Evolutionary conservation across 2,329 filamentous ascomycete genomes (phyloP), one percentile per base, ranked within the genome.

Genomic region (Stromatinia cepivora): DNA sequence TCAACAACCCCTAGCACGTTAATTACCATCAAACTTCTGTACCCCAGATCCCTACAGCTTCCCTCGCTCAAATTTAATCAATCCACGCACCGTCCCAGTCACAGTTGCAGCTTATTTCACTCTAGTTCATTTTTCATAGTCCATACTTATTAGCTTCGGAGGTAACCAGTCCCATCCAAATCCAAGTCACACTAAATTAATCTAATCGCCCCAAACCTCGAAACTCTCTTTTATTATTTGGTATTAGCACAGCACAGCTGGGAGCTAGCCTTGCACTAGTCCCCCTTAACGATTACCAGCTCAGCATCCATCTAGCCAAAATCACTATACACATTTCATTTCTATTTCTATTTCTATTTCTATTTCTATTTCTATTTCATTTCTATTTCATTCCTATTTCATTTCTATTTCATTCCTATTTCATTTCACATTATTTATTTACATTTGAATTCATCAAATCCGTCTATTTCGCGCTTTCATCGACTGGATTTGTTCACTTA

Each of bases 11-110:
- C n/a, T 52, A 42, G 10, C 15, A 42, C 20, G 6, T 25, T n/a
- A 67, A 50, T 15, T n/a, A 53, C 15, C n/a, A 63, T 63, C n/a
- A 36, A 36, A 59, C 31, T 11, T 25, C 17, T 25, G 28, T 4
- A 68, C 25, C 58, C 57, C 48, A n/a, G 64, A 68, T 54, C 57
- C 66, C 31, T 53, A 63, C 50, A 28, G 15, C 28, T 45, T 54
- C 45, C 45, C n/a, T 68, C 25, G 64, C 52, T 48, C 53, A 39
- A 25, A 46, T 39, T 31, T 17, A 46, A 54, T 46, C 46, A 46
- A 50, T 66, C 52, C 39, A 45, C 52, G 53, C 63, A 57, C 63
- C 52, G 64, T 58, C 31, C 50, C 34, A 39, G 25, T 28, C 52
- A 20, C 50, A 22, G 36, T 52, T 3, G 50, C 62, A 65, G 54